Percentiles rank a stretch among this genome's conserved stretches.
Evolutionary conservation across 208 protist genomes (phyloP).

Genomic region (Borovskyia barvae): DNA sequence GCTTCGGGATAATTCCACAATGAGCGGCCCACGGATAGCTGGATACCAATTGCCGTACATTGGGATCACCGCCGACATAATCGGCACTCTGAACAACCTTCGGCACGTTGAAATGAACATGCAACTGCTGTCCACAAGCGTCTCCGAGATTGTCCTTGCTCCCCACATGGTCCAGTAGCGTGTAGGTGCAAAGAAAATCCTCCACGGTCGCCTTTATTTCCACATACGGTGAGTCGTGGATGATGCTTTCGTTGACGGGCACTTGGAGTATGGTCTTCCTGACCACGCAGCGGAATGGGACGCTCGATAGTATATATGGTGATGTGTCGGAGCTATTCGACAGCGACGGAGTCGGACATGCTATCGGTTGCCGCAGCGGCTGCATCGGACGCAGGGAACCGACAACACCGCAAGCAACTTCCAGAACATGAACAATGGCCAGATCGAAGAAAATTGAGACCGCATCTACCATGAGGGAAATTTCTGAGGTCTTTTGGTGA

Average conservation of each 20-base stretch:
- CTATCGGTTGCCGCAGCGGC: too few relatives aligned
- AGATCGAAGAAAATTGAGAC: slow-evolving; percentile 1
- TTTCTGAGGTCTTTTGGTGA: neutral
- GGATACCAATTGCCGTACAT: slow-evolving; percentile 12
- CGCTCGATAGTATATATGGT: too few relatives aligned
- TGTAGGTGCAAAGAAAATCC: neutral
- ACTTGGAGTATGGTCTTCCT: too few relatives aligned
- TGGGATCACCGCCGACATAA: slow-evolving; percentile 16
- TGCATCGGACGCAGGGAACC: neutral
- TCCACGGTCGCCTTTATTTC: slow-evolving; percentile 11
- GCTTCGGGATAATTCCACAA: neutral
- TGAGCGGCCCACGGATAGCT: slow-evolving; percentile 3
- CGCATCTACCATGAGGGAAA: slow-evolving; percentile 7
- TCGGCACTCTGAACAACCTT: slow-evolving; percentile 17
- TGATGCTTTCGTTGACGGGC: slow-evolving; percentile 6
- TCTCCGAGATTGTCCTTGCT: too few relatives aligned
- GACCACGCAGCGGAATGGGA: too few relatives aligned
- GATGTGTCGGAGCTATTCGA: too few relatives aligned
- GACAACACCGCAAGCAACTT: neutral
- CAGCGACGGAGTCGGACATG: too few relatives aligned
- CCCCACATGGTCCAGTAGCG: too few relatives aligned
- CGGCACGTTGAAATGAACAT: slow-evolving; percentile 1
- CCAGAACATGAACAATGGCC: slow-evolving; percentile 18
- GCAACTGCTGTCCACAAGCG: neutral
- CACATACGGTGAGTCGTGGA: slow-evolving; percentile 14